A percentile compares a stretch with the other conserved stretches of the same genome.
phyloP scores from a whole-genome alignment of 2,329 filamentous ascomycete genomes.

The Lasiodiplodia sp. region DNA sequence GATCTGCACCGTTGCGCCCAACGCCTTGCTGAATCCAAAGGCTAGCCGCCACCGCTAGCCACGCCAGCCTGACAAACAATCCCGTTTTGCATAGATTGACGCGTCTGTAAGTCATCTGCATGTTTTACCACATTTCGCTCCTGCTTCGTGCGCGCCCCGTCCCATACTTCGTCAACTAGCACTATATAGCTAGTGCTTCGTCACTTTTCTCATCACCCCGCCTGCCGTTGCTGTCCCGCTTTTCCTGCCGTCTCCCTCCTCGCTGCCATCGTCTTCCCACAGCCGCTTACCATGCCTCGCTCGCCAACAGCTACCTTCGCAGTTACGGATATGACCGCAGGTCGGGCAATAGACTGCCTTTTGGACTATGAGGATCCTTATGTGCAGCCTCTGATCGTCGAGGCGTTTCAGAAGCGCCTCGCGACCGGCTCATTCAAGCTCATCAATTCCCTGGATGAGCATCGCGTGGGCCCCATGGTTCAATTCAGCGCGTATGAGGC shows the following conservation, averaged over 20 bases:
- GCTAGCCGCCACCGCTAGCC: not conserved
- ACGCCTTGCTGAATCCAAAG: constrained; percentile 7
- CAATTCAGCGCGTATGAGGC: constrained; percentile 88
- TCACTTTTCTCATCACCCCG: not conserved
- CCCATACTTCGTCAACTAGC: not conserved
- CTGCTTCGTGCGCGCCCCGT: constrained; percentile 1
- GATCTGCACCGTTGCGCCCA: constrained; percentile 16
- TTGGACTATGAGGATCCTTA: constrained; percentile 88
- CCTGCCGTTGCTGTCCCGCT: not conserved
- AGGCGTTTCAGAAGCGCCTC: constrained; percentile 71
- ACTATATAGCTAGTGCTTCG: constrained; percentile 8
- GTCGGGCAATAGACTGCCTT: constrained; percentile 66
- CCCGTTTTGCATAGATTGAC: constrained; percentile 10
- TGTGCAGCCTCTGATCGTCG: constrained; percentile 83
- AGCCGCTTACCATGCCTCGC: constrained; percentile 5
- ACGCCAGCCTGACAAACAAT: constrained; percentile 9
- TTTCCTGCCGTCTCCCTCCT: not conserved
- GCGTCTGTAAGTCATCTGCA: constrained; percentile 11
- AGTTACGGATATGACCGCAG: constrained; percentile 19
- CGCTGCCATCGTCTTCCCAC: not conserved
- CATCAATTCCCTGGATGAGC: constrained; percentile 58
- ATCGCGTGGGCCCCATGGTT: constrained; percentile 63
- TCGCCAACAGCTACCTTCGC: constrained; percentile 8
- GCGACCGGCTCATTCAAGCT: constrained; percentile 63
- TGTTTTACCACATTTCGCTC: constrained; percentile 5